Conservation (phyloP, 2,329 filamentous ascomycete genomes). For the Microsporum canis region DNA sequence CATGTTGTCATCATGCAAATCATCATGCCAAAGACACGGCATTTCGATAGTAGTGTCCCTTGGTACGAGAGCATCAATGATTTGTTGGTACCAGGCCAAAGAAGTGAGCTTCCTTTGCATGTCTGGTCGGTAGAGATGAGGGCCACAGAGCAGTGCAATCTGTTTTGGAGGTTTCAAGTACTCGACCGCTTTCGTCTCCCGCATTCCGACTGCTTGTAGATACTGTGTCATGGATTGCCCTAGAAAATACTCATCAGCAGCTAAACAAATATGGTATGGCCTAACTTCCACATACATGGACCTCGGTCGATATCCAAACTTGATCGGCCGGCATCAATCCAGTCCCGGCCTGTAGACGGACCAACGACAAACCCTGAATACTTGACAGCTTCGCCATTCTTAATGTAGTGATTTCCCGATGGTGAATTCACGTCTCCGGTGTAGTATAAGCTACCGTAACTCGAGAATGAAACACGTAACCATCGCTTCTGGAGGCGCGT, state of each 20-base stretch:
- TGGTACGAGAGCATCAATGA: constrained; percentile 19
- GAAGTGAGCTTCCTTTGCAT: constrained; percentile 19
- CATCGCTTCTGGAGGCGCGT: constrained; percentile 20
- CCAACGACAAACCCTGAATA: constrained; percentile 20
- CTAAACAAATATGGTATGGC: constrained; percentile 9
- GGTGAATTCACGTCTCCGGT: constrained; percentile 15
- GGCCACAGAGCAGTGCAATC: constrained; percentile 22
- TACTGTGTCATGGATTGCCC: constrained; percentile 19
- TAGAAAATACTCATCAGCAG: constrained; percentile 16
- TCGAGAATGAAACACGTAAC: constrained; percentile 21
- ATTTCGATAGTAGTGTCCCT: constrained; percentile 13
- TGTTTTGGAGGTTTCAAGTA: constrained; percentile 18
- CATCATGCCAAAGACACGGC: constrained; percentile 18
- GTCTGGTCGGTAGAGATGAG: constrained; percentile 21
- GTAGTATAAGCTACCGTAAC: constrained; percentile 23
- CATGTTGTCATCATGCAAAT: constrained; percentile 24
- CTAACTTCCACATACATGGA: constrained; percentile 18
- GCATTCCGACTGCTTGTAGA: constrained; percentile 18
- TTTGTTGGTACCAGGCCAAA: constrained; percentile 18
- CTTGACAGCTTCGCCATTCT: constrained; percentile 16
- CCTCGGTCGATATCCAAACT: constrained; percentile 18
- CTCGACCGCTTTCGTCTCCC: constrained; percentile 19
- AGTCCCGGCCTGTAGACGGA: constrained; percentile 21
- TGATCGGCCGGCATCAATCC: constrained; percentile 20
- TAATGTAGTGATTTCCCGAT: constrained; percentile 17